Conservation (phyloP, 768 basidiomycete species). For the Tricholoma sp. region DNA sequence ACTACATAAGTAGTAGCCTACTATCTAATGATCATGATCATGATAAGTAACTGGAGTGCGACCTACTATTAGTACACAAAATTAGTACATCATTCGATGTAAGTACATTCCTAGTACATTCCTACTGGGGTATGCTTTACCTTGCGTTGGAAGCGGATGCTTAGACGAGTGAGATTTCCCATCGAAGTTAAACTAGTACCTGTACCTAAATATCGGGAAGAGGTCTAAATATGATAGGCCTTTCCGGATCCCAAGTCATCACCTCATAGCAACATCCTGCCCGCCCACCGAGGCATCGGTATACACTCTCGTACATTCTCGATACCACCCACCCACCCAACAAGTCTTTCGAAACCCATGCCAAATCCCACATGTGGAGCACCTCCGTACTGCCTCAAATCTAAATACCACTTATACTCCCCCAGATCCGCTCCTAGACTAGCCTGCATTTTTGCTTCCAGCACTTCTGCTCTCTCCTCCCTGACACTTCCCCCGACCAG, state of each 20-base stretch:
- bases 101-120: too few species aligned
- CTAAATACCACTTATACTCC: slow-evolving; percentile 68
- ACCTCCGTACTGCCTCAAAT: slow-evolving; percentile 78
- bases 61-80: too few species aligned
- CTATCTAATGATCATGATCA: too few species aligned
- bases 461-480: slow-evolving; percentile 59
- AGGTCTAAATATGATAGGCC: background rate
- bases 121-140: too few species aligned
- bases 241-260: background rate
- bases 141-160: too few species aligned
- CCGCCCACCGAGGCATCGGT: slow-evolving; percentile 87
- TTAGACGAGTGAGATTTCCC: too few species aligned
- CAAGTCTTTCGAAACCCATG: slow-evolving; percentile 88
- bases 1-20: too few species aligned
- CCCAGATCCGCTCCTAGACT: slow-evolving; percentile 37
- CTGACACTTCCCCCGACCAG: slow-evolving; percentile 89
- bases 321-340: slow-evolving; percentile 82
- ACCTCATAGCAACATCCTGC: slow-evolving; percentile 59
- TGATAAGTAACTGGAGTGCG: too few species aligned
- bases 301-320: slow-evolving; percentile 93
- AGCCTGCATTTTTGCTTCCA: slow-evolving; percentile 45
- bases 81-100: too few species aligned
- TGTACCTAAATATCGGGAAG: too few species aligned
- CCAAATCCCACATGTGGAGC: slow-evolving; percentile 96
- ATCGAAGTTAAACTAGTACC: too few species aligned